Conservation (phyloP, 768 basidiomycete genomes). For the Suillus alpinus region DNA sequence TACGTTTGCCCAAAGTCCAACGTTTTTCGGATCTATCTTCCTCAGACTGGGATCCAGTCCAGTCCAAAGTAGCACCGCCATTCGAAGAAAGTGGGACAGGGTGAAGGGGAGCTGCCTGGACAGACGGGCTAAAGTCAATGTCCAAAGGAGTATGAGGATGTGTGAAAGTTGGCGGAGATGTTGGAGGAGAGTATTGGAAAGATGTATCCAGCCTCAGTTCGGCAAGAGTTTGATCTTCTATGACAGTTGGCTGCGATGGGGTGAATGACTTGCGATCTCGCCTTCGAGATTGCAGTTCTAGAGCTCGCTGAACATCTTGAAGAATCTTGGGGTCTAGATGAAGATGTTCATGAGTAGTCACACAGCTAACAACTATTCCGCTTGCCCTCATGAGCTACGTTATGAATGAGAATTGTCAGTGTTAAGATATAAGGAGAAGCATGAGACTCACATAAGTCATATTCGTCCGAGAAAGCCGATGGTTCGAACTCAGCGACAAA, state of each 20-base stretch:
- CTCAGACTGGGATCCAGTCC: constrained; percentile 56
- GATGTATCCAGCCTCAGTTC: constrained; percentile 30
- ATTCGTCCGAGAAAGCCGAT: constrained; percentile 66
- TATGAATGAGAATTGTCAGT: background rate
- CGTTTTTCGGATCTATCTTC: constrained; percentile 58
- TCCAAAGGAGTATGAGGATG: constrained; percentile 34
- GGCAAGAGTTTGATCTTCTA: constrained; percentile 21
- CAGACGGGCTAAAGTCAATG: constrained; percentile 70
- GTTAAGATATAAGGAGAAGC: constrained; percentile 10
- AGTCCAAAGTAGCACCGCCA: constrained; percentile 70
- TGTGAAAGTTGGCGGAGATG: constrained; percentile 13
- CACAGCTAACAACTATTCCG: constrained; percentile 10
- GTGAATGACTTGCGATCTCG: constrained; percentile 52
- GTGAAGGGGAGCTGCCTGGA: constrained; percentile 45
- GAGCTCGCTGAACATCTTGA: constrained; percentile 75
- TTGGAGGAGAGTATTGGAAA: constrained; percentile 12
- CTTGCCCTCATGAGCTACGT: constrained; percentile 72
- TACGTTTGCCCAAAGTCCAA: constrained; percentile 62
- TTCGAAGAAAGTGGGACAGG: constrained; percentile 70
- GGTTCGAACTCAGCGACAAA: constrained; percentile 35
- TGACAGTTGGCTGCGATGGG: constrained; percentile 15
- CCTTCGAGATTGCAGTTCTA: constrained; percentile 70
- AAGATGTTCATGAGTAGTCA: constrained; percentile 12
- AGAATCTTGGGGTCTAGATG: constrained; percentile 70
- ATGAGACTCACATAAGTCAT: constrained; percentile 63